A percentile compares a stretch with the other conserved stretches of the same genome.
Conservation (phyloP, 495 filamentous ascomycete species). For the Immersiella caudata region DNA sequence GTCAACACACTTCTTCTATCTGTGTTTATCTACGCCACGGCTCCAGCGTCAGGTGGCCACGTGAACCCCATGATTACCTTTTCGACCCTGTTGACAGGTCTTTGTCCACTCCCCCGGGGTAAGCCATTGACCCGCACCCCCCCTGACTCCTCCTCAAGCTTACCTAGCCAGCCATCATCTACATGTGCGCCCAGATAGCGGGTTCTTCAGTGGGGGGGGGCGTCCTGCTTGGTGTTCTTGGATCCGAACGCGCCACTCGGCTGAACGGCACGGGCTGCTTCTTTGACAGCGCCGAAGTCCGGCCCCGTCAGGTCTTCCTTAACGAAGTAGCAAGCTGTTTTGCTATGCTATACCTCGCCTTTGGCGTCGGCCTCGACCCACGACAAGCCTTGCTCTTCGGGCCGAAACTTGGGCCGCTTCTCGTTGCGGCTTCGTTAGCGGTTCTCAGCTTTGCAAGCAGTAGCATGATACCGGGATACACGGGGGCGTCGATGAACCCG, state of each 20-base stretch:
- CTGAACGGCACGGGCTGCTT: conserved; percentile 20
- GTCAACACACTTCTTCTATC: conserved; percentile 50
- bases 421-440: conserved; percentile 55
- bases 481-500: conserved; percentile 43
- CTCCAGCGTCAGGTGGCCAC: conserved; percentile 54
- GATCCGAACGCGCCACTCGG: neutral
- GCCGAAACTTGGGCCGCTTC: conserved; percentile 51
- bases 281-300: neutral
- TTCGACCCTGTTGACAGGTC: conserved; percentile 53
- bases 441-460: conserved; percentile 50
- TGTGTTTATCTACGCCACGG: conserved; percentile 55
- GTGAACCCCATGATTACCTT: conserved; percentile 57
- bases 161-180: neutral
- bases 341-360: conserved; percentile 39
- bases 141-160: neutral
- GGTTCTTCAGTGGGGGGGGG: neutral
- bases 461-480: conserved; percentile 50
- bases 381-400: conserved; percentile 56
- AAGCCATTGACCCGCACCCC: neutral
- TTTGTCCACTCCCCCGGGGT: conserved; percentile 52
- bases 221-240: neutral
- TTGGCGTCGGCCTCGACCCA: conserved; percentile 62
- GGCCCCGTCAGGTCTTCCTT: neutral
- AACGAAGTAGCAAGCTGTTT: conserved; percentile 10
- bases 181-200: neutral